Conservation (phyloP, 345 rosid genomes). For the Toxicodendron radicans region DNA sequence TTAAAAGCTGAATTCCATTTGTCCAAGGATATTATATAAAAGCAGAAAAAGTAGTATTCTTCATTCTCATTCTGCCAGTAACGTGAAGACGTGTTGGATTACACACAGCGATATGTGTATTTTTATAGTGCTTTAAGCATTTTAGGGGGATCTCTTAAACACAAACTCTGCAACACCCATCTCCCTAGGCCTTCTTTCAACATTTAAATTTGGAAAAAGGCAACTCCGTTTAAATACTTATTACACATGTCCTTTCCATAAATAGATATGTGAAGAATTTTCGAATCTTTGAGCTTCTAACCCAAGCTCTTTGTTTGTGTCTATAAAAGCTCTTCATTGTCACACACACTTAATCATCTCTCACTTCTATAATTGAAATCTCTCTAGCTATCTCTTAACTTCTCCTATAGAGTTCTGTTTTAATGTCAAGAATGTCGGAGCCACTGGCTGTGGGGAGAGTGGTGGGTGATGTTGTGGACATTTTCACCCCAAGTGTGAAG, state of each 20-base stretch:
- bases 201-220: no score
- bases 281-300: slow-evolving; percentile 32
- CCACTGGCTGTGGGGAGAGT: slow-evolving; percentile 65
- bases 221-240: background rate
- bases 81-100: slow-evolving; percentile 37
- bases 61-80: slow-evolving; percentile 30
- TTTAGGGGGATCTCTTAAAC: background rate
- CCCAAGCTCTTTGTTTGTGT: slow-evolving; percentile 8
- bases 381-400: background rate
- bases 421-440: slow-evolving; percentile 53
- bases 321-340: slow-evolving; percentile 19
- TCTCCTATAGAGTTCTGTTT: background rate
- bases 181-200: background rate
- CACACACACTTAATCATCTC: background rate
- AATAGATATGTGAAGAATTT: slow-evolving; percentile 24
- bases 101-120: background rate
- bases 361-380: background rate
- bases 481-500: slow-evolving; percentile 58
- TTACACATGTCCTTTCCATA: slow-evolving; percentile 28
- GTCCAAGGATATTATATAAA: slow-evolving; percentile 33
- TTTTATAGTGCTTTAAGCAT: background rate
- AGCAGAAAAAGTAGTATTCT: slow-evolving; percentile 15
- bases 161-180: background rate
- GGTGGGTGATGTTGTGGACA: slow-evolving; percentile 77
- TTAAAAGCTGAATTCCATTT: slow-evolving; percentile 46